Evolutionary conservation across 1,284 basidiomycete species (phyloP).

Genomic region (Anthracocystis setariae): DNA sequence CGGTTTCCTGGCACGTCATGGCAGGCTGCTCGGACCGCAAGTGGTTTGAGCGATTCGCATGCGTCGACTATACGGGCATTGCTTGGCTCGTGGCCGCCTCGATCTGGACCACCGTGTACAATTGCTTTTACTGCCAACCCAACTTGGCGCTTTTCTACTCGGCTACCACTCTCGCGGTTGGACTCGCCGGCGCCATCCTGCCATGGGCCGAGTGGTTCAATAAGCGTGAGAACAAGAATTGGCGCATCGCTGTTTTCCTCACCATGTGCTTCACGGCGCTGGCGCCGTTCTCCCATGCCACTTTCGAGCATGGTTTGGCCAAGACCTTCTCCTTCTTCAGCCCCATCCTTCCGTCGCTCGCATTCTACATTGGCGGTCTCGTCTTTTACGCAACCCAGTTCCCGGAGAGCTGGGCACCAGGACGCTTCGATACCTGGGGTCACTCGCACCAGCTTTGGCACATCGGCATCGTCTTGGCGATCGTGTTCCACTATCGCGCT

Average conservation of each 20-base stretch:
- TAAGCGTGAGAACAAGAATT: slow-evolving; percentile 56
- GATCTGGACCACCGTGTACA: slow-evolving; percentile 65
- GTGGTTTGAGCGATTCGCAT: slow-evolving; percentile 65
- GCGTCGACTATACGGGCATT: slow-evolving; percentile 67
- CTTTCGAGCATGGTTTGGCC: slow-evolving; percentile 58
- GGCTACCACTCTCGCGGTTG: slow-evolving; percentile 57
- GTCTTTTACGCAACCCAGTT: slow-evolving; percentile 63
- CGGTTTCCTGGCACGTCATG: slow-evolving; percentile 67
- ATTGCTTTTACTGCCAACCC: slow-evolving; percentile 67
- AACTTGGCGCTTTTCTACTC: slow-evolving; percentile 62
- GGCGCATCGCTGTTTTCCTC: slow-evolving; percentile 63
- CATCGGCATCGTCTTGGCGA: slow-evolving; percentile 63
- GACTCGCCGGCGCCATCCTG: slow-evolving; percentile 60
- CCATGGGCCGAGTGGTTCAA: slow-evolving; percentile 67
- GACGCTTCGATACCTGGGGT: slow-evolving; percentile 61
- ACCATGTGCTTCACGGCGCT: slow-evolving; percentile 63
- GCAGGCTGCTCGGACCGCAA: slow-evolving; percentile 62
- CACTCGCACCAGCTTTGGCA: slow-evolving; percentile 68
- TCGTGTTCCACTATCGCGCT: slow-evolving; percentile 62
- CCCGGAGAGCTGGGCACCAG: slow-evolving; percentile 62
- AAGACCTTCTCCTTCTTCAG: slow-evolving; percentile 59
- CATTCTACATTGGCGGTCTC: slow-evolving; percentile 61
- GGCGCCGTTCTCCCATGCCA: slow-evolving; percentile 62
- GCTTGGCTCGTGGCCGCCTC: slow-evolving; percentile 66
- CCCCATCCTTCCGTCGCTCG: slow-evolving; percentile 61